Percentiles rank a stretch among this genome's conserved stretches.
Evolutionary conservation across 2,329 filamentous ascomycete species (phyloP).

Genomic region (Arthrobotrys iridis): DNA sequence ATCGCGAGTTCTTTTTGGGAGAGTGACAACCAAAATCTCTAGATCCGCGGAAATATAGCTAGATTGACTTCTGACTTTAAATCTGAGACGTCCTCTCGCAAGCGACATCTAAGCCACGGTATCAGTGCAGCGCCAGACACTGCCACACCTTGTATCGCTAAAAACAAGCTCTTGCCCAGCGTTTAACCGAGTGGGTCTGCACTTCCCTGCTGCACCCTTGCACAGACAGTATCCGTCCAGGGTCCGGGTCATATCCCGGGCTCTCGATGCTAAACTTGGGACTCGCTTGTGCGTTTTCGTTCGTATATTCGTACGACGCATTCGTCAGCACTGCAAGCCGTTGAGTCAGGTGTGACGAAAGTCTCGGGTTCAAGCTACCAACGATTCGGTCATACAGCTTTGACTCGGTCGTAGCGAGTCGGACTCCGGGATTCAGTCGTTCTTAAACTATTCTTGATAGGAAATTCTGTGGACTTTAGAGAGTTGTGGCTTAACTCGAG

Average conservation of each 20-base stretch:
- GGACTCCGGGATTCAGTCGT: not conserved
- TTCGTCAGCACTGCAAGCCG: slow-evolving; percentile 15
- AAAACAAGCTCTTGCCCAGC: slow-evolving; percentile 29
- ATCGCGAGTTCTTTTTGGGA: no score
- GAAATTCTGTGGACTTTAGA: no score
- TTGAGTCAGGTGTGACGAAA: not conserved
- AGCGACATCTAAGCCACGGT: no score
- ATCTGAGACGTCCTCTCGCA: no score
- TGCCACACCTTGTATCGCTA: not conserved
- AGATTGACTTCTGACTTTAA: no score
- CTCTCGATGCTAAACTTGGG: not conserved
- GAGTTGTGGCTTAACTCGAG: no score
- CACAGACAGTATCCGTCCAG: not conserved
- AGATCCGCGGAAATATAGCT: no score
- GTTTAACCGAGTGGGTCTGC: slow-evolving; percentile 1
- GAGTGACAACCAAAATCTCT: no score
- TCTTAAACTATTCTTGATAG: not conserved
- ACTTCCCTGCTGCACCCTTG: not conserved
- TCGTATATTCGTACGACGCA: slow-evolving; percentile 6
- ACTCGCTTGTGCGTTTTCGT: not conserved
- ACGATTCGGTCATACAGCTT: not conserved
- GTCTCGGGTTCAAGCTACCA: not conserved
- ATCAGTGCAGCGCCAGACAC: no score
- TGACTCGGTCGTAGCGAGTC: not conserved
- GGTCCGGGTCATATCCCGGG: not conserved